Evolutionary conservation across 495 filamentous ascomycete genomes (phyloP), one percentile per base, ranked within the genome.

Genomic region (Aspergillus incahuasiensis): DNA sequence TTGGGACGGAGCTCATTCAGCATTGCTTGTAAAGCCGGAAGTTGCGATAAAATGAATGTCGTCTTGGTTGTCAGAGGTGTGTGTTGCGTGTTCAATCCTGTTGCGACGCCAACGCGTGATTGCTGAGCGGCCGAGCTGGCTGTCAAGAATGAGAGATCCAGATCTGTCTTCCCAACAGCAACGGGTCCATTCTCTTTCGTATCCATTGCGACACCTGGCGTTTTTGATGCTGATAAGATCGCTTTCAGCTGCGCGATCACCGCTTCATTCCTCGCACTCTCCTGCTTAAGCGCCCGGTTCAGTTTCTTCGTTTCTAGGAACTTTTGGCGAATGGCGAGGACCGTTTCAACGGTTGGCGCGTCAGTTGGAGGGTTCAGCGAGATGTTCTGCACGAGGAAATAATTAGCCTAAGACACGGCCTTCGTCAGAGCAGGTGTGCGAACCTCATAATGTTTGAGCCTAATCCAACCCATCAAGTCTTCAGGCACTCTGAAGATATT

Each of bases 371-470:
- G 47, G 5, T 50, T 60, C 16, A 77, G 64, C 0, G 70, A 68
- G 11, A 78, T 65, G 18, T 69, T 68, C 75, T 77, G 47, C 8
- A 48, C 52, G 40, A 15, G 18, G 22, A 40, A 58, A 5, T 20
- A 47, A 24, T 52, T 28, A 57, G 41, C 32, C 3, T 24, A 15
- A 16, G 4, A 16, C 20, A 12, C 11, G 20, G 13, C 15, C 19
- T 8, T 21, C 4, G 38, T n/a, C 18, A 11, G 4, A 18, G 8
- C 38, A 4, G 39, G 42, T 3, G 20, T 32, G 19, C 79, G 65
- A 62, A 87, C 85, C 73, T 91, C 85, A 71, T 98, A 96, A 79
- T 97, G 92, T 45, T 80, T 82, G 52, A 98, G 74, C 48, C 84
- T 78, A 54, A 97, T 84, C 85, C 87, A 96, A 35, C 77, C 71